Evolutionary conservation across 805 yeast species (phyloP).

Genomic region (Yamadazyma sp.): DNA sequence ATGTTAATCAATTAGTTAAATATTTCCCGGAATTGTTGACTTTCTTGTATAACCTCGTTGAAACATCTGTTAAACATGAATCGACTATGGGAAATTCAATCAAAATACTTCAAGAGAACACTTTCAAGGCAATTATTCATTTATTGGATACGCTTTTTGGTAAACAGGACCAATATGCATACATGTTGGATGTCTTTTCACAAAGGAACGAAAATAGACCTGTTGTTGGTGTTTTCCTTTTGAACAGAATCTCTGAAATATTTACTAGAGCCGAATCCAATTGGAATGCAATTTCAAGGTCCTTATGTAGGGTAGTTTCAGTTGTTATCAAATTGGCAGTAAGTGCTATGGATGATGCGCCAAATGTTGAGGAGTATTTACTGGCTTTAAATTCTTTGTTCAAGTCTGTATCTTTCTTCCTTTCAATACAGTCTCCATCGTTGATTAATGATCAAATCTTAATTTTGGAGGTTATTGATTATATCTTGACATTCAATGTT

Average conservation of each 20-base stretch:
- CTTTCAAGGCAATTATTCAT: conserved; percentile 58
- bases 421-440: conserved; percentile 43
- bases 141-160: conserved; percentile 62
- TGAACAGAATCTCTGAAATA: conserved; percentile 44
- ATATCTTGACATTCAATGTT: conserved; percentile 45
- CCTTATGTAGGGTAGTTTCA: conserved; percentile 58
- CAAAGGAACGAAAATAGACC: conserved; percentile 38
- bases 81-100: conserved; percentile 16
- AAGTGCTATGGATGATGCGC: conserved; percentile 18
- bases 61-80: conserved; percentile 23
- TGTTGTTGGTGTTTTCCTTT: conserved; percentile 48
- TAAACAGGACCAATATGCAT: conserved; percentile 60
- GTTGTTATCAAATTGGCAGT: conserved; percentile 45
- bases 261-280: conserved; percentile 48
- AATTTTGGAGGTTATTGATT: conserved; percentile 57
- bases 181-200: conserved; percentile 52
- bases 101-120: conserved; percentile 30
- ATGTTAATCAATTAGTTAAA: conserved; percentile 52
- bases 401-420: conserved; percentile 41
- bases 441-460: conserved; percentile 62
- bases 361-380: conserved; percentile 25
- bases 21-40: conserved; percentile 57
- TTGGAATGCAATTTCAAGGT: conserved; percentile 64
- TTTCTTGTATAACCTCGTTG: conserved; percentile 31
- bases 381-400: conserved; percentile 32